These are phyloP conservation scores for Dendrobium nobile DNA, from an alignment of 106 monocot species.

Conservation along the genomic window DNA sequence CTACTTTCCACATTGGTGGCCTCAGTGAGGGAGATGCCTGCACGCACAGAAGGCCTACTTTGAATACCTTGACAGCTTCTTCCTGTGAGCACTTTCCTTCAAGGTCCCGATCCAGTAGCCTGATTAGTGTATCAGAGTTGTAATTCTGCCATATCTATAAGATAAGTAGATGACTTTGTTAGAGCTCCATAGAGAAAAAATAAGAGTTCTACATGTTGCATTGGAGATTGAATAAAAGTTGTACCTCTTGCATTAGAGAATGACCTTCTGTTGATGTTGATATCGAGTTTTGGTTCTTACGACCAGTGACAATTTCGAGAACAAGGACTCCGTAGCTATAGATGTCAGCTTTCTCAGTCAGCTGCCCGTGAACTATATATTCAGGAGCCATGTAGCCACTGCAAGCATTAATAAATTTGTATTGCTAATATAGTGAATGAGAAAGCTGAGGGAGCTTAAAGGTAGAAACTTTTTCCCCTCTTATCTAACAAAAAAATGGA, in stretches of 20 bases:
- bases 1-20: conserved; percentile 65
- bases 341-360: conserved; percentile 60
- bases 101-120: conserved; percentile 39
- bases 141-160: conserved; percentile 51
- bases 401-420: neutral
- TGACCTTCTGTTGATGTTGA: conserved; percentile 27
- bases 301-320: conserved; percentile 50
- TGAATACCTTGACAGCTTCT: conserved; percentile 32
- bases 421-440: too few species aligned
- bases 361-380: conserved; percentile 54
- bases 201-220: conserved; percentile 17
- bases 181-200: neutral
- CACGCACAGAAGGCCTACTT: conserved; percentile 31
- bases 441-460: too few species aligned
- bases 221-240: neutral
- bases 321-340: conserved; percentile 56
- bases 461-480: too few species aligned
- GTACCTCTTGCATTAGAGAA: conserved; percentile 39
- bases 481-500: too few species aligned
- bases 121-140: conserved; percentile 27
- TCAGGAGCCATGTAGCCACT: conserved; percentile 79
- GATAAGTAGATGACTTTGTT: neutral
- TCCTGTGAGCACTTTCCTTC: conserved; percentile 23
- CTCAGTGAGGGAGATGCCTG: conserved; percentile 31
- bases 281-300: conserved; percentile 37